phyloP scores from a whole-genome alignment of 2,329 filamentous ascomycete species.

The Tolypocladium sp. region DNA sequence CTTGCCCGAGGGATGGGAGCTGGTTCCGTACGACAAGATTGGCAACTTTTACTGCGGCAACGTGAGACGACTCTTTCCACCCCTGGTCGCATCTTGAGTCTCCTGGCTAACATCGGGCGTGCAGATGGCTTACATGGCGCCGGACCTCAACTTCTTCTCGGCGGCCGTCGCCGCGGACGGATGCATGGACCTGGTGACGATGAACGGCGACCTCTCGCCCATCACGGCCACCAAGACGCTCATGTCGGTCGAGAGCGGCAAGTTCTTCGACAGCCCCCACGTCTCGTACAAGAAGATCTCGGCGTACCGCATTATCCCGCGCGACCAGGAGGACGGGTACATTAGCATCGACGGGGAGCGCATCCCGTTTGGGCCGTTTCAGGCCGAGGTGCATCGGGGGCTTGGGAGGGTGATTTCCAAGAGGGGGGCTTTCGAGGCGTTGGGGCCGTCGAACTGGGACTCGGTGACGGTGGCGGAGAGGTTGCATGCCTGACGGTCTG shows the following conservation, averaged over 20 bases:
- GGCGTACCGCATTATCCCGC: conserved; percentile 80
- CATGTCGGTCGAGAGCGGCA: conserved; percentile 59
- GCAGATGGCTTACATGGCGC: conserved; percentile 83
- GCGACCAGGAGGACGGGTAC: conserved; percentile 61
- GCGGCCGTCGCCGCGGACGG: conserved; percentile 77
- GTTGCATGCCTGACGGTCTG: conserved; percentile 12
- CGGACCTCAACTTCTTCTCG: conserved; percentile 80
- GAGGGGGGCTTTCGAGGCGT: conserved; percentile 61
- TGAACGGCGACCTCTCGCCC: conserved; percentile 66
- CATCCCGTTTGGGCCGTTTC: conserved; percentile 80
- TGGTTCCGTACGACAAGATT: conserved; percentile 64
- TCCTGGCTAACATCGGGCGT: conserved; percentile 4
- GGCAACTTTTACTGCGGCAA: conserved; percentile 94
- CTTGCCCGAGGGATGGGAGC: conserved; percentile 68
- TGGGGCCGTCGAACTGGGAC: conserved; percentile 44
- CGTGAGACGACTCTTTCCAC: conserved; percentile 31
- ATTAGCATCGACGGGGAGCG: conserved; percentile 93
- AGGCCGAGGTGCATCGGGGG: conserved; percentile 77
- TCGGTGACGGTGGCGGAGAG: conserved; percentile 21
- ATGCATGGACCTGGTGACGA: conserved; percentile 72
- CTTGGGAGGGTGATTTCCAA: conserved; percentile 80
- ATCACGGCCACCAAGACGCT: conserved; percentile 60
- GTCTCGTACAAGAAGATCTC: conserved; percentile 77
- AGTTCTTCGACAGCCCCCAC: conserved; percentile 70
- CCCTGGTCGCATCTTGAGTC: neutral